Percentiles rank a stretch among this genome's conserved stretches.
Evolutionary conservation across 129 eudicot genomes (phyloP).

Genomic region (Mikania micrantha): DNA sequence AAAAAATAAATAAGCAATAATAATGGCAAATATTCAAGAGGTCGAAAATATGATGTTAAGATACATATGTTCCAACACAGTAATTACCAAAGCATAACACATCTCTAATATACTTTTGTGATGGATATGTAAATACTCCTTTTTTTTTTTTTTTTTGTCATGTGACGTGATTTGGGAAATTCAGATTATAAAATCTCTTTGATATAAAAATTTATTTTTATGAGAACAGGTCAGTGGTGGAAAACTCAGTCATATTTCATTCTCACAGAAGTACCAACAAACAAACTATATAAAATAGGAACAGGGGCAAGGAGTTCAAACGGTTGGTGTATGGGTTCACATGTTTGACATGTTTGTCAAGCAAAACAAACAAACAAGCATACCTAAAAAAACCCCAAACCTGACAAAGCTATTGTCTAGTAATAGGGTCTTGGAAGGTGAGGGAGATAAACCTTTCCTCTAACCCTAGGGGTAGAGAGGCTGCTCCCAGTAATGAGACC

Average conservation of each 20-base stretch:
- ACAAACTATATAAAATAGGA: not conserved
- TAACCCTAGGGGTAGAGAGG: too few relatives aligned
- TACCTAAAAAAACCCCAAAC: too few relatives aligned
- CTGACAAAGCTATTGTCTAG: too few relatives aligned
- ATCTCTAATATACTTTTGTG: not conserved
- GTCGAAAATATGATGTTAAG: not conserved
- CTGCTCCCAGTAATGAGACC: too few relatives aligned
- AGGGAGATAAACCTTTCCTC: too few relatives aligned
- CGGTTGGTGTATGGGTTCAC: not conserved
- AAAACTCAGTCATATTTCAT: not conserved
- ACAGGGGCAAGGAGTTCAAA: not conserved
- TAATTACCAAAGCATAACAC: not conserved
- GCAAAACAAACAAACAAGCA: not conserved
- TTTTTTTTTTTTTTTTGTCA: not conserved
- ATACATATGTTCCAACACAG: not conserved
- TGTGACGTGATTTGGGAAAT: not conserved
- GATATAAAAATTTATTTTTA: too few relatives aligned
- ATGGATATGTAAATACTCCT: not conserved
- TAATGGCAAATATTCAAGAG: slow-evolving; percentile 2
- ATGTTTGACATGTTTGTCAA: not conserved
- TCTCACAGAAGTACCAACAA: not conserved
- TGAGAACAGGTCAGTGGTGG: not conserved
- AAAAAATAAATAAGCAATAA: not conserved
- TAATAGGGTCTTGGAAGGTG: too few relatives aligned
- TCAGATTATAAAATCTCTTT: not conserved